These are phyloP conservation scores for Penicillium sp. DNA, from an alignment of 2,329 filamentous ascomycete species.

Conservation along the genomic window DNA sequence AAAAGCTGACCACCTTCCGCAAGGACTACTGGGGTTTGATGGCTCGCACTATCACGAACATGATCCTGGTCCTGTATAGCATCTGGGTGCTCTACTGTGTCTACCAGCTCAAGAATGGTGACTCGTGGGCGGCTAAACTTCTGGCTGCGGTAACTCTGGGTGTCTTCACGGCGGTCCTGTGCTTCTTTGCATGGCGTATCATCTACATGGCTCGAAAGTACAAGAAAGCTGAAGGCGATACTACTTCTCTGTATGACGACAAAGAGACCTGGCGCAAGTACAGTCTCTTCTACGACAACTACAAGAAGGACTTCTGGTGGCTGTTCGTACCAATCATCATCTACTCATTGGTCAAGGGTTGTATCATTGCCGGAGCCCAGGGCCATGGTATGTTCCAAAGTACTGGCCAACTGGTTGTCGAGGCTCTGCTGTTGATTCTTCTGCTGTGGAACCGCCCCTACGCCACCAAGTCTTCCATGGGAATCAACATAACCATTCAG, in stretches of 20 bases:
- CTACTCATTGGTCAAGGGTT: slow-evolving; percentile 90
- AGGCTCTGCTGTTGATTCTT: slow-evolving; percentile 76
- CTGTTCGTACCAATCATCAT: slow-evolving; percentile 86
- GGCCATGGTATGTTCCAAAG: slow-evolving; percentile 84
- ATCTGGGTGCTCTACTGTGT: slow-evolving; percentile 96
- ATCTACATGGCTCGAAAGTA: slow-evolving; percentile 74
- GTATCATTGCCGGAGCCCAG: slow-evolving; percentile 80
- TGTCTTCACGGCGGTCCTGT: slow-evolving; percentile 79
- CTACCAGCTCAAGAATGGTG: slow-evolving; percentile 90
- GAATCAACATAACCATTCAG: slow-evolving; percentile 93
- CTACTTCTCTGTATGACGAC: slow-evolving; percentile 77
- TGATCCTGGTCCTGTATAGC: slow-evolving; percentile 90
- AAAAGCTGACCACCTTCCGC: slow-evolving; percentile 79
- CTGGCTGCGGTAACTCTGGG: slow-evolving; percentile 81
- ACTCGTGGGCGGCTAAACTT: slow-evolving; percentile 88
- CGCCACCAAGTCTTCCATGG: slow-evolving; percentile 82
- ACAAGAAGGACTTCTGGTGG: slow-evolving; percentile 97
- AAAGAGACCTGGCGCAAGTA: slow-evolving; percentile 94
- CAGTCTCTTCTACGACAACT: slow-evolving; percentile 95
- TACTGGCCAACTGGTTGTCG: slow-evolving; percentile 77
- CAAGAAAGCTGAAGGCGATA: slow-evolving; percentile 75
- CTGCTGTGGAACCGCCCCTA: slow-evolving; percentile 86
- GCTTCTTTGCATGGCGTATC: slow-evolving; percentile 83
- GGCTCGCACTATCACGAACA: slow-evolving; percentile 82
- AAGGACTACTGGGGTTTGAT: slow-evolving; percentile 96